Percentiles rank a stretch among this genome's conserved stretches.
Evolutionary conservation across 805 yeast genomes (phyloP).

Genomic region (Barnettozyma wickerhamii): DNA sequence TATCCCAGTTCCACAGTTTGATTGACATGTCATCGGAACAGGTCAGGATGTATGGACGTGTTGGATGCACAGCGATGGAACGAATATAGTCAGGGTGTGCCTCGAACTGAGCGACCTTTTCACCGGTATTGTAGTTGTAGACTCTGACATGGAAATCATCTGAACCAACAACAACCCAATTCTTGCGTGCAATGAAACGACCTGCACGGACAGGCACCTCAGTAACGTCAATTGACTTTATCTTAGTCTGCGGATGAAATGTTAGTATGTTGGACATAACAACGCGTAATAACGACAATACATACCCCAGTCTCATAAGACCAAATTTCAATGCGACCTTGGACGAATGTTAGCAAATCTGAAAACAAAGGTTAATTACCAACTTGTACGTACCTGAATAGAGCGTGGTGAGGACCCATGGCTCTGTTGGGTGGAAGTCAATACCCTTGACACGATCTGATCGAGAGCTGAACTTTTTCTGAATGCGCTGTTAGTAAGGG

Average conservation of each 20-base stretch:
- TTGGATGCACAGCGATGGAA: conserved; percentile 89
- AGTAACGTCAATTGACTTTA: conserved; percentile 91
- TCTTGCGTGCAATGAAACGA: conserved; percentile 89
- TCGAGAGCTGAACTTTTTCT: conserved; percentile 84
- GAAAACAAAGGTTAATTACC: not conserved
- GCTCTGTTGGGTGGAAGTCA: conserved; percentile 97
- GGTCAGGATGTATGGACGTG: conserved; percentile 83
- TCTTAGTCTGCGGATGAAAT: conserved; percentile 43
- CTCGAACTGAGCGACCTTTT: conserved; percentile 90
- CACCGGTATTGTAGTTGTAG: conserved; percentile 93
- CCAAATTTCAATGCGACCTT: conserved; percentile 76
- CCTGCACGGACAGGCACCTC: conserved; percentile 96
- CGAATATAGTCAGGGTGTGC: conserved; percentile 98
- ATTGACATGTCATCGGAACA: conserved; percentile 90
- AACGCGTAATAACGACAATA: conserved; percentile 3
- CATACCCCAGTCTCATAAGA: conserved; percentile 72
- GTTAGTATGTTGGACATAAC: conserved; percentile 8
- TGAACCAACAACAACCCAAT: conserved; percentile 94
- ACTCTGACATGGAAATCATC: conserved; percentile 95
- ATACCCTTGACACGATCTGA: conserved; percentile 97
- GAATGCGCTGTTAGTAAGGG: conserved; percentile 8
- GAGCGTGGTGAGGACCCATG: conserved; percentile 91
- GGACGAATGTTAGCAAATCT: not conserved
- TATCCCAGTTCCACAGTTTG: conserved; percentile 97
- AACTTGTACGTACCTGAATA: conserved; percentile 61